phyloP scores from a whole-genome alignment of 805 yeast genomes.

The Candida gorgasii region DNA sequence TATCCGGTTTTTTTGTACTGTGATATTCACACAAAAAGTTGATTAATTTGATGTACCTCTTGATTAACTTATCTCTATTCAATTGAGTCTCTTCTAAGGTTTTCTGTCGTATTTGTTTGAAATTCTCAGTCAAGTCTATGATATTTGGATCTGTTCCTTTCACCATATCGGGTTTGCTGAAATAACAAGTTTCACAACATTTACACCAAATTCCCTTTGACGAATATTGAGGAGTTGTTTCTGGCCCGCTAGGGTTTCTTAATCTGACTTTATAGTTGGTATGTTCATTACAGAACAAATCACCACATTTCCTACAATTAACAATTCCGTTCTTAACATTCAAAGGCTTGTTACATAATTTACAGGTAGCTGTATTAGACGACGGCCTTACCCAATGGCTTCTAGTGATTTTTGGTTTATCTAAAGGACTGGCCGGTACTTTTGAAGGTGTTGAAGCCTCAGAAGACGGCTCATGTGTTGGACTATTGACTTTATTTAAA shows the following conservation, averaged over 20 bases:
- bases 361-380: slow-evolving; percentile 40
- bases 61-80: slow-evolving; percentile 54
- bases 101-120: slow-evolving; percentile 39
- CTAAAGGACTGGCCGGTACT: slow-evolving; percentile 8
- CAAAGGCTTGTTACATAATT: slow-evolving; percentile 29
- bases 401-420: slow-evolving; percentile 35
- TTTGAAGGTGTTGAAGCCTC: slow-evolving; percentile 1
- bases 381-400: slow-evolving; percentile 60
- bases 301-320: slow-evolving; percentile 79
- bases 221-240: slow-evolving; percentile 36
- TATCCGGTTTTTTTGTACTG: slow-evolving; percentile 6
- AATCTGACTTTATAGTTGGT: slow-evolving; percentile 55
- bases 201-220: slow-evolving; percentile 63
- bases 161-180: slow-evolving; percentile 52
- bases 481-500: background rate
- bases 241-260: slow-evolving; percentile 39
- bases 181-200: slow-evolving; percentile 67
- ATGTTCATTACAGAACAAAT: slow-evolving; percentile 66
- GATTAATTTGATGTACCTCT: slow-evolving; percentile 53
- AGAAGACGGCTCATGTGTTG: background rate
- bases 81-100: slow-evolving; percentile 52
- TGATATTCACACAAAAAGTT: slow-evolving; percentile 24
- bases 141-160: slow-evolving; percentile 39
- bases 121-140: slow-evolving; percentile 48
- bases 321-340: slow-evolving; percentile 56